Base-by-base conservation (phyloP, 805 yeast genomes). In the Metschnikowia amazonensis region DNA sequence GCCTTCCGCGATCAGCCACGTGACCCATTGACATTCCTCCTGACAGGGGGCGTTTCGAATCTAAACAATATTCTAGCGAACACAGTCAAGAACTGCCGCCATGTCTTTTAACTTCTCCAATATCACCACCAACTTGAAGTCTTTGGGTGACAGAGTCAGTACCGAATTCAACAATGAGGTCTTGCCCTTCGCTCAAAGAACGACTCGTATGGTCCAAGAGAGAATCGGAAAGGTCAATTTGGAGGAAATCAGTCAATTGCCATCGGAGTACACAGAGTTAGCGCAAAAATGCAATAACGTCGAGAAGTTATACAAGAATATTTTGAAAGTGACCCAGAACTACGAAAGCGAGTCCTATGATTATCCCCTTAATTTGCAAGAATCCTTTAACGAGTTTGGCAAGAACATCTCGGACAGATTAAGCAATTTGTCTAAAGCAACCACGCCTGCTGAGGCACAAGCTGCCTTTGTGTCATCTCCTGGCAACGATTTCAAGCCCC, bases 281-380 rank as follows among this genome's bases (percentile, higher is more conserved):
- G 72, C 75, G 5, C 53, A 47, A 35, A 60, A 59, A 50, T 70
- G 75, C 51, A 69, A 70, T 58, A 65, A 65, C 46, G 65, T 69
- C 46, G 76, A 70, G 46, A 63, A 58, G 33, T 58, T 71, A 46
- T 72, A 71, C 59, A 64, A 66, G 55, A 71, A 72, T 49, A 68
- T 69, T 18, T 65, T 70, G 55, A 70, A 67, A 51, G 65, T 70
- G 43, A 69, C 72, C 13, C 59, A 76, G 36, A 75, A 73, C 46
- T 87, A 84, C 66, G 90, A 84, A 58, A 77, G 70, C 54, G 95
- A 86, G 65, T 77, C 85, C 41, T 88, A 87, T 65, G 96, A 87
- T 66, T 87, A 87, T 63, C 96, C 96, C 8, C 78, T 81, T 45
- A 82, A 83, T 57, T 70, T 82, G 53, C 78, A 78, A 57, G 96